Base-by-base conservation (phyloP, 805 yeast species). In the Priceomyces fermenticarens region DNA sequence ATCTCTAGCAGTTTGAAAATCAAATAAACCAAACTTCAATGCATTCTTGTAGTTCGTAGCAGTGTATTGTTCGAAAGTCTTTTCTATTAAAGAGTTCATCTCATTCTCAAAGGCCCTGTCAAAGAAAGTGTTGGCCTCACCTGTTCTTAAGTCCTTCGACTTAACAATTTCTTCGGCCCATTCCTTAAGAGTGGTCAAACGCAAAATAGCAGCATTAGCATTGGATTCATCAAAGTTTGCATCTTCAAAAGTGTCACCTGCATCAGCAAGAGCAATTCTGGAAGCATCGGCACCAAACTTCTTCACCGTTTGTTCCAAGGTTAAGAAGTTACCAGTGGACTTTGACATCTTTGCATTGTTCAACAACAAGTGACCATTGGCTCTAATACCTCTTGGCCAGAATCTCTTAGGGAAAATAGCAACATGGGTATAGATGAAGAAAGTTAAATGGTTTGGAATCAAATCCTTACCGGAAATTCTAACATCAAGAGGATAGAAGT, bases 341-440 rank as follows among this genome's bases (percentile, higher is more conserved):
- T 93, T 93, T 41, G 97, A 83, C 99, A 93, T 93, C 78, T 93
- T 93, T 55, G 91, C 93, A 62, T 93, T 91, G 73, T 93, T 93
- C 64, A 93, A 78, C 75, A 93, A 67, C 70, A 93, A 78, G 63
- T 93, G 99, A 52, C 99, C 99, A 57, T 93, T 93, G 48, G 87
- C 86, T 69, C 99, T 84, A 49, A 93, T 77, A 63, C 97, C 97
- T 53, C 67, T 77, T 47, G 98, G 99, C 98, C 98, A 93, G 74
- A 78, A 80, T 54, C 77, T 73, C 73, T 81, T 84, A 40, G 93
- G 93, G 85, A 93, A 93, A 42, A 93, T 64, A 11, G 98, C 97
- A 53, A 87, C 89, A 62, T 91, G 96, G 39, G 86, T 75, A 70
- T 93, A 93, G 59, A 93, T 80, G 79, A 85, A 89, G 79, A 93